Percentiles rank a stretch among this genome's conserved stretches.
These are phyloP conservation scores for Glycyrrhiza uralensis DNA, from an alignment of 306 rosid genomes.

Conservation along the genomic window DNA sequence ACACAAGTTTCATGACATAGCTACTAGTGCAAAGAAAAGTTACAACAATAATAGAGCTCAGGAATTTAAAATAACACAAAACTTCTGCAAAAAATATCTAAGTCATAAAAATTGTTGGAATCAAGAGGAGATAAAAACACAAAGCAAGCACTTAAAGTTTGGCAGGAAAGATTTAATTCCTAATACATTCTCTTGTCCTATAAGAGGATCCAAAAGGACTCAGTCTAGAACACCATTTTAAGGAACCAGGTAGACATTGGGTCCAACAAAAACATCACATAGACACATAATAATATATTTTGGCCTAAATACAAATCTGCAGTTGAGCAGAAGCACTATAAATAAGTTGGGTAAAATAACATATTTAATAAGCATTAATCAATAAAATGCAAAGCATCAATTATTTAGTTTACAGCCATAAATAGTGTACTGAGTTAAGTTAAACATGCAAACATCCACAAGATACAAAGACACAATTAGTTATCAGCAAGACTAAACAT, in stretches of 20 bases:
- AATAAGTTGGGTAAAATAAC: constrained; percentile 5
- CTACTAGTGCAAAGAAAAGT: not conserved
- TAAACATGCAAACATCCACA: constrained; percentile 25
- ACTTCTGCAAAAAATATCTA: not conserved
- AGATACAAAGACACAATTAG: constrained; percentile 9
- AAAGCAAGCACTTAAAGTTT: constrained; percentile 19
- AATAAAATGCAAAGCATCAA: not conserved
- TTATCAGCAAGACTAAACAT: constrained; percentile 8
- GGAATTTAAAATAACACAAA: constrained; percentile 11
- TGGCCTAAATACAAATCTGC: constrained; percentile 16
- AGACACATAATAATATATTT: constrained; percentile 5
- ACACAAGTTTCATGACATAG: not conserved
- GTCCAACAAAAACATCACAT: constrained; percentile 3
- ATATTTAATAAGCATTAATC: not conserved
- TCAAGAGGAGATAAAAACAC: constrained; percentile 12
- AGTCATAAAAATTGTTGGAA: constrained; percentile 5
- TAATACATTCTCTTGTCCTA: not conserved
- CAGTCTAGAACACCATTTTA: not conserved
- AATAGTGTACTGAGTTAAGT: constrained; percentile 1
- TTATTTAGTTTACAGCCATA: constrained; percentile 13
- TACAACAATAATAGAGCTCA: not conserved
- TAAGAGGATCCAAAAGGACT: constrained; percentile 18
- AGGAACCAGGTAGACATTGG: not conserved
- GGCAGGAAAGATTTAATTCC: constrained; percentile 3
- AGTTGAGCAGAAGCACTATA: not conserved